Evolutionary conservation across 768 basidiomycete genomes (phyloP).

Genomic region (Sarcodon sp.): DNA sequence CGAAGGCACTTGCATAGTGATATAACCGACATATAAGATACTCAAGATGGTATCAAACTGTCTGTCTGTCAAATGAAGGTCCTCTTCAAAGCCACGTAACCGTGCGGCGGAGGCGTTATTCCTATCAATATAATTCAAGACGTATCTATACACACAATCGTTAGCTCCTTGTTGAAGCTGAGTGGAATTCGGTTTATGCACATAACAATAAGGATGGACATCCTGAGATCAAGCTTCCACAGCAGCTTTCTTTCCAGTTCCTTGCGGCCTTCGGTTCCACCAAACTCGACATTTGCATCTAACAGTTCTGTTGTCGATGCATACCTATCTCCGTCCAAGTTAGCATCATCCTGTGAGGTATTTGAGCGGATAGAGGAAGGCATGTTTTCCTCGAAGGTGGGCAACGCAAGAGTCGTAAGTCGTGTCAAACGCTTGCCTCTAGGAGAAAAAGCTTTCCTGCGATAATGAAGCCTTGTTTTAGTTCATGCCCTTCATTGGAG

Average conservation of each 20-base stretch:
- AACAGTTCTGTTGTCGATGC: constrained; percentile 2
- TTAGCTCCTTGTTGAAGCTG: not conserved
- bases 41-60: constrained; percentile 60
- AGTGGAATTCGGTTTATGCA: constrained; percentile 13
- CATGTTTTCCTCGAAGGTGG: constrained; percentile 2
- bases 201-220: constrained; percentile 29
- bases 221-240: constrained; percentile 27
- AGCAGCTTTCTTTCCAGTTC: constrained; percentile 29
- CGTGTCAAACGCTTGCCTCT: too few species aligned
- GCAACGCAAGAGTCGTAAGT: too few species aligned
- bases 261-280: constrained; percentile 22
- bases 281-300: constrained; percentile 20
- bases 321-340: constrained; percentile 5
- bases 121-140: constrained; percentile 40
- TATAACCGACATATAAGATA: constrained; percentile 61
- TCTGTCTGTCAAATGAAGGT: constrained; percentile 45
- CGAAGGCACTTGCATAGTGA: constrained; percentile 73
- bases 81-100: constrained; percentile 56
- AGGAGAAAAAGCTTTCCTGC: too few species aligned
- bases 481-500: too few species aligned
- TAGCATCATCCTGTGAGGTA: constrained; percentile 4
- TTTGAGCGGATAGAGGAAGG: constrained; percentile 7
- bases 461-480: too few species aligned
- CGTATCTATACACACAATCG: constrained; percentile 1
- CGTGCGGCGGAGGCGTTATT: constrained; percentile 65